Conservation (phyloP, 805 yeast species). For the Candida maesae region DNA sequence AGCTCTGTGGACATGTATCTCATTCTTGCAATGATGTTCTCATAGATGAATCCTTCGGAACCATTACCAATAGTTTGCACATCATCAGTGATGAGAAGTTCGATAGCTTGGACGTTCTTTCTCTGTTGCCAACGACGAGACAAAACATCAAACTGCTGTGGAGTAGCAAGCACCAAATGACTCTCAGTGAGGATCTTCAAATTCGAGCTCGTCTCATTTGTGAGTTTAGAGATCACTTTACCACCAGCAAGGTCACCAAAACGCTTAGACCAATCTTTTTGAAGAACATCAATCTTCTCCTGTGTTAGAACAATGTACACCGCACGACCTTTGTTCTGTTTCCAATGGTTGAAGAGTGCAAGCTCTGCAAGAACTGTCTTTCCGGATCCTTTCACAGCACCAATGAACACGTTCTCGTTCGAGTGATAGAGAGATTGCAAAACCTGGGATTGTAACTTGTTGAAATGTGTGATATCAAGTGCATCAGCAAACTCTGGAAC, state of each 20-base stretch:
- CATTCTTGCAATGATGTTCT: slow-evolving; percentile 65
- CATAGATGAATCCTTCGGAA: slow-evolving; percentile 58
- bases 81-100: slow-evolving; percentile 69
- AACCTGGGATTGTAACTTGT: slow-evolving; percentile 69
- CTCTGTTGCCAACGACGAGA: slow-evolving; percentile 84
- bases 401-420: slow-evolving; percentile 59
- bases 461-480: slow-evolving; percentile 53
- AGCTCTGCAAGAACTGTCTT: slow-evolving; percentile 69
- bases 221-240: slow-evolving; percentile 51
- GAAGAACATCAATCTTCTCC: slow-evolving; percentile 45
- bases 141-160: slow-evolving; percentile 67
- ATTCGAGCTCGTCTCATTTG: slow-evolving; percentile 50
- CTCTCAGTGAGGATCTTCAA: slow-evolving; percentile 50
- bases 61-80: slow-evolving; percentile 63
- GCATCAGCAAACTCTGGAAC: slow-evolving; percentile 42
- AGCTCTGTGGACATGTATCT: slow-evolving; percentile 64
- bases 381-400: slow-evolving; percentile 74
- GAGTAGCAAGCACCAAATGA: slow-evolving; percentile 75
- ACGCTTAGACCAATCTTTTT: slow-evolving; percentile 49
- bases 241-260: slow-evolving; percentile 52
- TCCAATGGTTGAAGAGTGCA: slow-evolving; percentile 72
- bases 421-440: slow-evolving; percentile 57
- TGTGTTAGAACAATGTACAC: slow-evolving; percentile 68
- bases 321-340: slow-evolving; percentile 61
- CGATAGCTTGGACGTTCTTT: slow-evolving; percentile 63